These are phyloP conservation scores for Trametes meyenii DNA, from an alignment of 768 basidiomycete genomes.

Conservation along the genomic window DNA sequence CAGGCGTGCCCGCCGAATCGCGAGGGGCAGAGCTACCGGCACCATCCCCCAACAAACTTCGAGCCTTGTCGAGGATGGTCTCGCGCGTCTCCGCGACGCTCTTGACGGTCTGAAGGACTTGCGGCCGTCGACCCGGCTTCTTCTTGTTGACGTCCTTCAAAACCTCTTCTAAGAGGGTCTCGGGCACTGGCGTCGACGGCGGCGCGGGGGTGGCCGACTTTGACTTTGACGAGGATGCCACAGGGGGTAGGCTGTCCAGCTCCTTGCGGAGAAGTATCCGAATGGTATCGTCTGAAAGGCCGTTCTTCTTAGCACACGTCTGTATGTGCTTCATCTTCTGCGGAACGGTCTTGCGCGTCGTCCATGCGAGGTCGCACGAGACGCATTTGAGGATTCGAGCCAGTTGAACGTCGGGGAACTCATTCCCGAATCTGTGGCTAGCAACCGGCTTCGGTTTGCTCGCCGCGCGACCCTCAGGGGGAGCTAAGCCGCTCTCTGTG, in stretches of 20 bases:
- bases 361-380: slow-evolving; percentile 69
- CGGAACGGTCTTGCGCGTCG: slow-evolving; percentile 58
- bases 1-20: background rate
- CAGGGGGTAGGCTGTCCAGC: slow-evolving; percentile 33
- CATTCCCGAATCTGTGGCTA: slow-evolving; percentile 24
- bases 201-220: slow-evolving; percentile 11
- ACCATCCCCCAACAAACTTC: slow-evolving; percentile 34
- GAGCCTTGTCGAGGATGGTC: slow-evolving; percentile 43
- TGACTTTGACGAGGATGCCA: slow-evolving; percentile 17
- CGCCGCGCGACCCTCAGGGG: background rate
- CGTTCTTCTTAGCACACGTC: slow-evolving; percentile 66
- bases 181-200: slow-evolving; percentile 32
- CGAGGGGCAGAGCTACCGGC: background rate
- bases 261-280: slow-evolving; percentile 54
- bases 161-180: slow-evolving; percentile 58
- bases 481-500: background rate
- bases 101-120: slow-evolving; percentile 47
- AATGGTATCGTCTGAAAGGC: slow-evolving; percentile 57
- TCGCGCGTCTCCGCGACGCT: slow-evolving; percentile 50
- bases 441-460: slow-evolving; percentile 6
- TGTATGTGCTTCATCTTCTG: slow-evolving; percentile 72
- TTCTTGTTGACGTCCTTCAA: slow-evolving; percentile 48
- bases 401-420: slow-evolving; percentile 52
- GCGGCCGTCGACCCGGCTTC: slow-evolving; percentile 45
- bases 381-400: slow-evolving; percentile 58